Conservation (phyloP, 164 flowering plant species). For the Malania oleifera region DNA sequence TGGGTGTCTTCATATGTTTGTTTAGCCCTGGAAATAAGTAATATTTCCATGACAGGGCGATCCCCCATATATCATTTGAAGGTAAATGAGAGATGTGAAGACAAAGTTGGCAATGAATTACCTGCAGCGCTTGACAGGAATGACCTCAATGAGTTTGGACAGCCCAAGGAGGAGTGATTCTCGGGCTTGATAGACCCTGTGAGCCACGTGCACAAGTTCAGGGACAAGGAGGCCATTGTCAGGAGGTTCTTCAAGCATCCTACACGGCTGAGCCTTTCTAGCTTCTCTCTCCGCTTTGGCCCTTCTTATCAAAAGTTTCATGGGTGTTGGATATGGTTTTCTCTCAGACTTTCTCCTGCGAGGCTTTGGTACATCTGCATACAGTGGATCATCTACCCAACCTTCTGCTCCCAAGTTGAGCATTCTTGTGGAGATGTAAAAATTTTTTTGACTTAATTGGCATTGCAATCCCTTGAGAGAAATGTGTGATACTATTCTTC, state of each 20-base stretch:
- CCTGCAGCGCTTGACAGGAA: constrained; percentile 71
- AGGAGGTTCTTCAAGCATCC: constrained; percentile 52
- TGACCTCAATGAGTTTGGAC: constrained; percentile 28
- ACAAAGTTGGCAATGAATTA: constrained; percentile 5
- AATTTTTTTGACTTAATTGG: too few relatives aligned
- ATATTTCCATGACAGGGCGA: too few relatives aligned
- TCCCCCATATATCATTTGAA: too few relatives aligned
- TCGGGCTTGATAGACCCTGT: constrained; percentile 48
- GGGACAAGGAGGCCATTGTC: constrained; percentile 67
- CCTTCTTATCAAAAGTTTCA: constrained; percentile 54
- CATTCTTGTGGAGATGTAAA: too few relatives aligned
- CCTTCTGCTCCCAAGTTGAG: too few relatives aligned
- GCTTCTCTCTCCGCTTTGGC: constrained; percentile 51
- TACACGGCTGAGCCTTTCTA: constrained; percentile 45
- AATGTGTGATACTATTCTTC: too few relatives aligned
- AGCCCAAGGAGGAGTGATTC: constrained; percentile 46
- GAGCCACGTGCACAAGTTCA: constrained; percentile 56
- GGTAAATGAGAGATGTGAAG: too few relatives aligned
- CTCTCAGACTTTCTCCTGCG: constrained; percentile 41
- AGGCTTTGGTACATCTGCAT: constrained; percentile 54
- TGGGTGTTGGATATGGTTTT: constrained; percentile 69
- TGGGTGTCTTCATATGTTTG: too few relatives aligned
- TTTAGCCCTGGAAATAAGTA: too few relatives aligned
- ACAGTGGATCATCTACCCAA: constrained; percentile 36
- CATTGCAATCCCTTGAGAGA: too few relatives aligned